Conservation (phyloP, 108 stramenopile genomes). For the Stephanodiscus minutulus region DNA sequence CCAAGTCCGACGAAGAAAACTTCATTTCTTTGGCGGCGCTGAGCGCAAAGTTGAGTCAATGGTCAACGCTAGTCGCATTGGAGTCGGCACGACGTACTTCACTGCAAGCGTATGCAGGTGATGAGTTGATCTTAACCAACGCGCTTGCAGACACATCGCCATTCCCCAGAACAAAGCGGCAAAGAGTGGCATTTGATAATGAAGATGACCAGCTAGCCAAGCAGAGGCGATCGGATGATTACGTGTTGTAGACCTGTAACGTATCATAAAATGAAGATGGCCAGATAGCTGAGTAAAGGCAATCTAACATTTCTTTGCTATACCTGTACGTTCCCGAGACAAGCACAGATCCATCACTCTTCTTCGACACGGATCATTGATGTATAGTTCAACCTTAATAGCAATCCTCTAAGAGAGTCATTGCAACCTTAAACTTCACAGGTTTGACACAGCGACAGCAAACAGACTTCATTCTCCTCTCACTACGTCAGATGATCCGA, state of each 20-base stretch:
- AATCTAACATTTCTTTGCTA: neutral
- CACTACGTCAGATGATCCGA: no score
- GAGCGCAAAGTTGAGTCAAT: conserved; percentile 19
- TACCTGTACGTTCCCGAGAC: neutral
- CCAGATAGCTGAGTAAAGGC: no score
- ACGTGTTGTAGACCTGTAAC: no score
- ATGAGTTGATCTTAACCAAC: conserved; percentile 10
- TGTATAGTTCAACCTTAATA: no score
- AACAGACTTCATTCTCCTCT: no score
- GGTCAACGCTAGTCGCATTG: conserved; percentile 19
- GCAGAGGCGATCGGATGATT: neutral
- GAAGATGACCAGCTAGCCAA: neutral
- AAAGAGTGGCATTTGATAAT: neutral
- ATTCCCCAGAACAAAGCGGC: conserved; percentile 1
- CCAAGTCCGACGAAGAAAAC: neutral
- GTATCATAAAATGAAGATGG: no score
- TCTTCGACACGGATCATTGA: no score
- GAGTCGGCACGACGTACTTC: conserved; percentile 21
- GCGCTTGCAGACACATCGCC: neutral
- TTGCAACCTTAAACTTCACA: no score
- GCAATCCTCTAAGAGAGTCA: no score
- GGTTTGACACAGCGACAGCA: no score
- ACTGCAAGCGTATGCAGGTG: conserved; percentile 11
- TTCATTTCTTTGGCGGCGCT: neutral
- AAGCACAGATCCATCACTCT: no score